Conservation (phyloP, 2,329 filamentous ascomycete species). For the Trichophyton schoenleinii region DNA sequence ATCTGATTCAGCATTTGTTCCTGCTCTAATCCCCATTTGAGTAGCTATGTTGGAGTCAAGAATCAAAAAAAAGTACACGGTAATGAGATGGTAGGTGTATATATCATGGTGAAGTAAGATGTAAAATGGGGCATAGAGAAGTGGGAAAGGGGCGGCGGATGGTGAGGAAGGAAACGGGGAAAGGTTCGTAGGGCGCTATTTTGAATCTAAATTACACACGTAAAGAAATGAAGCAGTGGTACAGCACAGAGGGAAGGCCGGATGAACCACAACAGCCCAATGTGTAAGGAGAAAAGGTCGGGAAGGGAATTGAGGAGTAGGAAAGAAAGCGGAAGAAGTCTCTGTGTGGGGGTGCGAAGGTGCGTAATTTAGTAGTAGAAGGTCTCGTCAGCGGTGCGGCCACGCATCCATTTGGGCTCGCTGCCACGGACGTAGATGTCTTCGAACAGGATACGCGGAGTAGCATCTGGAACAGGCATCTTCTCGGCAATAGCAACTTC, state of each 20-base stretch:
- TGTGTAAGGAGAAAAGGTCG: background rate
- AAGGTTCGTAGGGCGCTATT: background rate
- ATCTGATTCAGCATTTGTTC: background rate
- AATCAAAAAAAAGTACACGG: background rate
- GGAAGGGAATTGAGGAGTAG: background rate
- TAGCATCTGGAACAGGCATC: constrained; percentile 70
- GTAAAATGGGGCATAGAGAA: background rate
- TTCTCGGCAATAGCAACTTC: constrained; percentile 85
- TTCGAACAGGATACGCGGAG: constrained; percentile 76
- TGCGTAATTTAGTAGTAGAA: constrained; percentile 52
- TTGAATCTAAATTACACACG: constrained; percentile 4
- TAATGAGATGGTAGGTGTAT: background rate
- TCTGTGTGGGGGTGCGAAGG: background rate
- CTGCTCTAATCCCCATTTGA: background rate
- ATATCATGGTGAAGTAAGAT: background rate
- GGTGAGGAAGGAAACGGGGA: background rate
- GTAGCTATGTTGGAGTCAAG: background rate
- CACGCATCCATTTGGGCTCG: constrained; percentile 79
- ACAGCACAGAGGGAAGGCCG: background rate
- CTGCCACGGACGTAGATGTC: constrained; percentile 86
- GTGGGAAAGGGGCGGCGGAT: background rate
- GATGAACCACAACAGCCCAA: no score
- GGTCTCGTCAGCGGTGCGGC: constrained; percentile 82
- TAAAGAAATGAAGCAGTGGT: constrained; percentile 1
- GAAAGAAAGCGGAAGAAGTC: background rate